Base-by-base conservation (phyloP, 805 yeast genomes). In the Candida orba region DNA sequence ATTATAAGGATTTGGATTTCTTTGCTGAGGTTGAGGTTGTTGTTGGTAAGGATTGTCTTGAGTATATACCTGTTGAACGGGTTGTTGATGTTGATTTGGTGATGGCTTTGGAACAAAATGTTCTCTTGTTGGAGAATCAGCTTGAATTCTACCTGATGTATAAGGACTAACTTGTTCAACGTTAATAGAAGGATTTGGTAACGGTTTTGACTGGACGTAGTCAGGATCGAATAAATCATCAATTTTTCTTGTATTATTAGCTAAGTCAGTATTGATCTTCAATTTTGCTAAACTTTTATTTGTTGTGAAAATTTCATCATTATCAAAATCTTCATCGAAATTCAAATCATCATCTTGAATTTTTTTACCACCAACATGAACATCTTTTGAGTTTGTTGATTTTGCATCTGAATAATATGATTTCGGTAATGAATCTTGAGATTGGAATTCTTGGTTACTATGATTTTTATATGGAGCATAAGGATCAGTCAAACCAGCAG, bases 221-320 rank as follows among this genome's bases (percentile, higher is more conserved):
- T 54, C 60, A 31, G 59, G 60, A 36, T 60, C 61, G 46, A 62
- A 54, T 8, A 52, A 36, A 40, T 65, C 51, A 38, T 47, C 41
- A 48, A 4, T 33, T 13, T 29, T 44, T 31, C 24, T 42, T 17
- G 39, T 41, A 7, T 43, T 42, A 6, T 43, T 46, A 24, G 49
- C 47, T 42, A 48, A 33, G 14, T 58, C 56, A 25, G 57, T 48
- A 23, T 52, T 27, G 14, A 27, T 27, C 6, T 27, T 27, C 4
- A 27, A 27, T 8, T 27, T 27, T 27, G 29, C 29, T 27, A 27
- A 27, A 27, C 29, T 27, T 27, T 27, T 37, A 8, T 55, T 61
- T 25, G 54, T 56, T 27, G 51, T 47, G 44, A 56, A 53, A 29
- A 53, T 57, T 8, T 55, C 58, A 36, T 54, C 63, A 37, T 54